Evolutionary conservation across 306 rosid genomes (phyloP), one percentile per base, ranked within the genome.

Genomic region (Acacia melanoxylon): DNA sequence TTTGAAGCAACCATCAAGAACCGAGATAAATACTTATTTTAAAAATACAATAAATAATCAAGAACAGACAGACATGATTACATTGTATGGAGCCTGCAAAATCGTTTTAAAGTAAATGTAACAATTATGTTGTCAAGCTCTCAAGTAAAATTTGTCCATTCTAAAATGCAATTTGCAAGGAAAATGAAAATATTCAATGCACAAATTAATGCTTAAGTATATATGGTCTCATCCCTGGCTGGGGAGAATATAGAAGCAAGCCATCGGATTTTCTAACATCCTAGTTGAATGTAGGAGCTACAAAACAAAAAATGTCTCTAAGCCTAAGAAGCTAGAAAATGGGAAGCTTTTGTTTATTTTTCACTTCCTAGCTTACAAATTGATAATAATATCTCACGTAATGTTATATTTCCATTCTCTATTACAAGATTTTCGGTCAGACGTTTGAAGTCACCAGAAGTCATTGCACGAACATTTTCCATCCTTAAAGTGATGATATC

Each of bases 391-490:
- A 61, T 62, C 40, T 62, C 37, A 12, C 14, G 37, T 62, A 62
- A 27, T 7, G 14, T 12, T 12, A 12, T 62, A 29, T 62, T 62
- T 19, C 37, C 20, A 13, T 29, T 12, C 68, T 62, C 40, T 27
- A 13, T 24, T 25, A 22, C 24, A 6, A 22, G 29, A 78, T 63
- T 74, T 54, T 22, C 74, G 51, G 29, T 46, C 75, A 71, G 25
- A 79, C 65, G 44, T 40, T 58, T 1, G 4, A 45, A 68, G 70
- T 92, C 90, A 94, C 98, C 98, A 92, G 68, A 94, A 92, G 83
- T 94, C 93, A 80, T 91, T 89, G 82, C 98, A 94, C 0, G 97
- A 92, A 84, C 98, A 92, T 17, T 71, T 82, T 45, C 97, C 98
- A 35, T 86, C 80, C 82, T 90, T 88, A 76, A 92, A 92, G 78